Evolutionary conservation across 352 stramenopile genomes (phyloP), one percentile per base, ranked within the genome.

Genomic region (Globisporangium echinulatum): DNA sequence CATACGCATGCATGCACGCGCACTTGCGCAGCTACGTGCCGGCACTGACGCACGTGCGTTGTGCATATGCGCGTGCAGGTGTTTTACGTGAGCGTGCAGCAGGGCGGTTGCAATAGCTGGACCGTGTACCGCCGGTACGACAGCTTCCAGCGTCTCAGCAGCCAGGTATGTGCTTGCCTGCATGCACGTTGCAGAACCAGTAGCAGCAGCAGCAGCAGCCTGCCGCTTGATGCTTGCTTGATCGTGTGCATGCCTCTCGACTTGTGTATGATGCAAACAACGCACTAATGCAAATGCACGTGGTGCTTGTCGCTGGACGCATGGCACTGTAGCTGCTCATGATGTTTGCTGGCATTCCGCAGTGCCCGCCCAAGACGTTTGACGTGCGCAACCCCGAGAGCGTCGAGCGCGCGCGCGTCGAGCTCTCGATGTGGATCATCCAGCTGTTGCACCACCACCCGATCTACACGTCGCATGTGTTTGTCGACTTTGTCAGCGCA

Each of bases 381-480:
- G 81, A 94, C 61, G 7, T 82, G 55, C 74, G 76, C 60, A 87
- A 75, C 61, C 72, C 79, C 3, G 79, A 90, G 47, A 88, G 67
- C 58, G 61, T 90, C 33, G 84, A 92, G 70, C 87, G 87, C 62
- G 72, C 75, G 40, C 80, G 82, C 39, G 70, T 83, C 49, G 84
- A 92, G 40, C 60, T 94, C 56, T 81, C 69, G 36, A 87, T 90
- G 71, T 94, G 84, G 84, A 69, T 94, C 46, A 82, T 88, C 71
- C 82, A 92, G 63, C 68, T 94, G 11, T 66, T 92, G 52, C 79
- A 87, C 56, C 80, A 94, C 66, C 67, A 80, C 52, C 75, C 84
- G n/a, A 79, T 93, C 60, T 87, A 81, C 63, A 80, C 88, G 69
- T 93, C 81, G 52, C 84, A 90, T 56, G 78, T 88, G 5, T 92